These are phyloP conservation scores for Penicillium sp. DNA, from an alignment of 2,329 filamentous ascomycete species.

Conservation along the genomic window DNA sequence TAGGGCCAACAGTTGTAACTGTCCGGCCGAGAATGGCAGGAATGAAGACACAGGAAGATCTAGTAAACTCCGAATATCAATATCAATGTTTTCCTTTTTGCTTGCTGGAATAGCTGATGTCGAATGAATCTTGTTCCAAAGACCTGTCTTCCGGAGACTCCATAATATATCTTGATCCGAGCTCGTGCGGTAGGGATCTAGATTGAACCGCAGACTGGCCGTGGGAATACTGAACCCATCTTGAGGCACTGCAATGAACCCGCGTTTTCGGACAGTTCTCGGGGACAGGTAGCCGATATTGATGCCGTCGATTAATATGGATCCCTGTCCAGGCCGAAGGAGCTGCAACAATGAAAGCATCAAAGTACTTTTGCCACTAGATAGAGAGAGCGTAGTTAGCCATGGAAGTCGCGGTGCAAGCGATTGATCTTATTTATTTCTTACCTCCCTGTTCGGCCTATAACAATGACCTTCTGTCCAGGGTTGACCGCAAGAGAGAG, in stretches of 20 bases:
- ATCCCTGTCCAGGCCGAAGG: not conserved
- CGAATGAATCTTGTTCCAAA: conserved; percentile 1
- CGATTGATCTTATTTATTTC: not conserved
- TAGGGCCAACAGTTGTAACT: conserved; percentile 7
- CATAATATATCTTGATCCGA: not conserved
- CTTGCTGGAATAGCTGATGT: not conserved
- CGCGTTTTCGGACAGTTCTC: conserved; percentile 2
- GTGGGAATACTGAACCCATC: conserved; percentile 8
- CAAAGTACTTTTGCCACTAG: conserved; percentile 1
- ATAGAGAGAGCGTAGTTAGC: not conserved
- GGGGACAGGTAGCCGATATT: not conserved
- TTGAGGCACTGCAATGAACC: conserved; percentile 13
- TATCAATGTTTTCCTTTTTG: not conserved
- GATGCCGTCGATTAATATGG: not conserved
- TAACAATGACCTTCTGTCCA: not conserved
- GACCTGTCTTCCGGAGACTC: not conserved
- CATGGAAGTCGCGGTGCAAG: not conserved
- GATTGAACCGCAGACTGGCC: conserved; percentile 6
- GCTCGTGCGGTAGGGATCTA: conserved; percentile 7
- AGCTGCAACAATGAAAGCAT: conserved; percentile 2
- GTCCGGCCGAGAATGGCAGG: conserved; percentile 7
- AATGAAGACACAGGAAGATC: conserved; percentile 6
- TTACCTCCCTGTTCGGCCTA: conserved; percentile 9
- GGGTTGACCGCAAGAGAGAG: not conserved
- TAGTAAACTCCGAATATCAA: not conserved